Evolutionary conservation across 2,329 filamentous ascomycete genomes (phyloP), one percentile per base, ranked within the genome.

Genomic region (Botryosphaeria dothidea): DNA sequence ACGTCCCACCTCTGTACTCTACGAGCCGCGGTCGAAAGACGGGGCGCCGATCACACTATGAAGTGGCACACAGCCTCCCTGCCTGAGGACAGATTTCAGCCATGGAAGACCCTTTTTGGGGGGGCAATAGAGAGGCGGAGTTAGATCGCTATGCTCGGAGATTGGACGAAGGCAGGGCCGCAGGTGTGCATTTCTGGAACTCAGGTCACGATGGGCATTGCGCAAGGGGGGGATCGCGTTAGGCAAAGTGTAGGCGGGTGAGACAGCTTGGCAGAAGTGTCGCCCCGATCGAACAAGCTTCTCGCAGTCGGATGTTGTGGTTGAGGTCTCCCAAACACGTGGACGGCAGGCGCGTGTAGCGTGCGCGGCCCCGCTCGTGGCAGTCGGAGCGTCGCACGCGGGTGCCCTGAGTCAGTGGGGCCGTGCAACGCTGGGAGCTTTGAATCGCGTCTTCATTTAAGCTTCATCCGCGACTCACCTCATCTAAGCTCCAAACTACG

Each of bases 121-220:
- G 13, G 29, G 13, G 27, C 56, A 60, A 60, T 60, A 60, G 27
- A 31, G 8, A 23, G 56, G 27, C 56, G 56, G 56, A 31, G 56
- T 60, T 60, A 46, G 38, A 60, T 60, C 56, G 56, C 56, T 60
- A 36, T 31, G 41, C 41, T 60, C 56, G 56, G 56, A 60, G 41
- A 60, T 60, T 60, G 56, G 56, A 60, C 23, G n/a, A 25, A 60
- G 25, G 56, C 38, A 60, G 19, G 56, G 38, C 19, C 25, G 38
- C 25, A 21, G 25, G 54, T 34, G 8, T 45, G 54, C 54, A 15
- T 58, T 23, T 23, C 15, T 45, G 29, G 56, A 3, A 21, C 27
- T 29, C 48, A 27, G 46, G 46, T 7, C 13, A 15, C 6, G 23
- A 19, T 6, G 43, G 15, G 4, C 2, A 23, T 7, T n/a, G 19